Evolutionary conservation across 768 basidiomycete genomes (phyloP), one percentile per base, ranked within the genome.

Genomic region (Cyclocybe aegerita): DNA sequence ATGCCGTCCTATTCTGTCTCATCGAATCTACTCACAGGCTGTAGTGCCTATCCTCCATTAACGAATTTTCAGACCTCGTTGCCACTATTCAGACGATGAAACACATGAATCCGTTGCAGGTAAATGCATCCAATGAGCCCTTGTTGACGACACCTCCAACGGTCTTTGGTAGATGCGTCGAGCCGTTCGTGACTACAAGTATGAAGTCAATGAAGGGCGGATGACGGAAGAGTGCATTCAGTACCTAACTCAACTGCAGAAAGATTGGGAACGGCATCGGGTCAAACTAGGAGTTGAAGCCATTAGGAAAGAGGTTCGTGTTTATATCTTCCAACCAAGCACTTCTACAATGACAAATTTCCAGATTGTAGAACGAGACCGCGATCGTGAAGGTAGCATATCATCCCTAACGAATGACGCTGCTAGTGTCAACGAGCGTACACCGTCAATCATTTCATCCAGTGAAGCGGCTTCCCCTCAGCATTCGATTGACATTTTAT

Each of bases 141-240:
- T 23, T 29, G 7, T 29, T 23, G 12, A 14, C 32, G 44, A 23
- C 23, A 23, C 23, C 23, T 23, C 23, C 23, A 23, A 23, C 23
- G 23, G 23, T 23, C 23, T 42, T 7, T 48, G 15, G 16, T 57
- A 91, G 89, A 95, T 99, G 88, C 86, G 93, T 44, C 82, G 93
- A 14, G 95, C 95, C 35, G 88, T 96, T 29, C 83, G 88, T 40
- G 96, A 98, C 63, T 93, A 93, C 70, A 90, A 83, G 64, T 97
- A 90, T 63, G 96, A 99, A 71, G 88, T 98, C 43, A 88, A 86
- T 63, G 97, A 99, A 67, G 79, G 84, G 1, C 79, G 78, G 53
- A 97, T 99, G 92, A 89, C 86, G 2, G 94, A 98, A 16, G 97
- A 99, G 66, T 98, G 96, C 63, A 76, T 82, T 35, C 92, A 97